A percentile compares a stretch with the other conserved stretches of the same genome.
These are phyloP conservation scores for Cercophora sp. DNA, from an alignment of 495 filamentous ascomycete species.

Conservation along the genomic window DNA sequence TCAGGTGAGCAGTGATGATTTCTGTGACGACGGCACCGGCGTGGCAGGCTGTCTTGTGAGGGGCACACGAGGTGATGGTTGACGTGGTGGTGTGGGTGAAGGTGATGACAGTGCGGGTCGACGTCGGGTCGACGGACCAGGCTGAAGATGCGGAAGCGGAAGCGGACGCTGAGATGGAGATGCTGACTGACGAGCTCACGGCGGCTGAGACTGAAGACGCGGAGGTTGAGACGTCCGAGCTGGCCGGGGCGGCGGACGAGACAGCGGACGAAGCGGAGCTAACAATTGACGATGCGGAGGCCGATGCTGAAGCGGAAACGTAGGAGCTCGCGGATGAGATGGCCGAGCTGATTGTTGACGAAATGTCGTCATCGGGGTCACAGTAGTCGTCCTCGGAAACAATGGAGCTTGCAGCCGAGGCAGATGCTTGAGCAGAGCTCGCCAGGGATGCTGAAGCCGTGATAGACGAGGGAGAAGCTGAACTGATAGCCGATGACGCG, in stretches of 20 bases:
- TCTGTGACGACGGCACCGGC: slow-evolving; percentile 27
- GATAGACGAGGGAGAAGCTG: too few relatives aligned
- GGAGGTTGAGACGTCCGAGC: neutral
- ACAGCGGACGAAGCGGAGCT: too few relatives aligned
- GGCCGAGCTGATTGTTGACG: too few relatives aligned
- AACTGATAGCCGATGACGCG: too few relatives aligned
- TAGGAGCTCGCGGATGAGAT: too few relatives aligned
- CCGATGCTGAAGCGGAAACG: too few relatives aligned
- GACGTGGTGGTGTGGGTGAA: slow-evolving; percentile 48
- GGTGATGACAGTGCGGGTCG: slow-evolving; percentile 13
- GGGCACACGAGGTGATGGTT: slow-evolving; percentile 58
- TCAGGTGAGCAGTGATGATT: slow-evolving; percentile 22
- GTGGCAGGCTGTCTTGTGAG: slow-evolving; percentile 55
- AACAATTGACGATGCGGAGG: too few relatives aligned
- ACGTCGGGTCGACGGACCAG: neutral
- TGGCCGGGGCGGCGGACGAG: neutral
- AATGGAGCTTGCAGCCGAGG: too few relatives aligned
- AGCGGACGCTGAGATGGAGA: neutral
- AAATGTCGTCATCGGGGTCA: too few relatives aligned
- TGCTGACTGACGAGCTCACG: neutral
- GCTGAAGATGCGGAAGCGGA: neutral
- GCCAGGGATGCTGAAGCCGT: too few relatives aligned
- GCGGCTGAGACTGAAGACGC: neutral
- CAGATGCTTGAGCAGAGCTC: too few relatives aligned
- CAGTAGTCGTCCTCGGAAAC: too few relatives aligned